A percentile compares a stretch with the other conserved stretches of the same genome.
phyloP scores from a whole-genome alignment of 116 monocot genomes.

The Papilionanthe hybrid region DNA sequence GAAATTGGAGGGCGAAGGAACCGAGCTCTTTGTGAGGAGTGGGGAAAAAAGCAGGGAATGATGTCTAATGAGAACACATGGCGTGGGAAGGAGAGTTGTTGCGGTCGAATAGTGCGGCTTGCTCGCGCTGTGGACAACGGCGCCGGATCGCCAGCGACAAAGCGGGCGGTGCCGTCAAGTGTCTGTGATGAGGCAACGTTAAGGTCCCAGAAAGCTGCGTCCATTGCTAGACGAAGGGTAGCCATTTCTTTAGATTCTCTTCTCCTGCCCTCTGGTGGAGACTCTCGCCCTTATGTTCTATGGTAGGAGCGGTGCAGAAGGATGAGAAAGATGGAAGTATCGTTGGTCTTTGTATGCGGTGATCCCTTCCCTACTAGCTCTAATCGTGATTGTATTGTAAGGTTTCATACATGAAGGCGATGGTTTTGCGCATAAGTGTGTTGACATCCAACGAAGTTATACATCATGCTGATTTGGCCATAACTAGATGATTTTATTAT shows the following conservation, averaged over 20 bases:
- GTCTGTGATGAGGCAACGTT: slow-evolving; percentile 36
- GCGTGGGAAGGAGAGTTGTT: slow-evolving; percentile 57
- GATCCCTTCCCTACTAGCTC: no score
- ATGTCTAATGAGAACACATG: slow-evolving; percentile 52
- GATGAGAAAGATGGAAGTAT: no score
- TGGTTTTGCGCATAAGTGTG: no score
- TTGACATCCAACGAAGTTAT: no score
- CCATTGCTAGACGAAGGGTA: slow-evolving; percentile 62
- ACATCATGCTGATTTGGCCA: no score
- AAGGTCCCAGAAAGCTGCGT: slow-evolving; percentile 76
- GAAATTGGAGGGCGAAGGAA: slow-evolving; percentile 53
- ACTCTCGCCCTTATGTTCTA: no score
- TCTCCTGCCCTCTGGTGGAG: not conserved
- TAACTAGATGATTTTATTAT: no score
- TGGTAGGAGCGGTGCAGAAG: no score
- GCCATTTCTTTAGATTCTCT: slow-evolving; percentile 25
- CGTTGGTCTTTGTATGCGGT: no score
- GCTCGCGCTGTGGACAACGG: slow-evolving; percentile 45
- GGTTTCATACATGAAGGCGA: no score
- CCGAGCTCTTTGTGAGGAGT: slow-evolving; percentile 38
- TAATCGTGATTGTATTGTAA: no score
- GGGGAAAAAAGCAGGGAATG: slow-evolving; percentile 49
- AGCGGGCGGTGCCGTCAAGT: slow-evolving; percentile 44
- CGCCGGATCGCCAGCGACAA: slow-evolving; percentile 51
- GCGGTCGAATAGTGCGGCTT: slow-evolving; percentile 39